Evolutionary conservation across 2,329 filamentous ascomycete species (phyloP), one percentile per base, ranked within the genome.

Genomic region (Cyphellophora europaea): DNA sequence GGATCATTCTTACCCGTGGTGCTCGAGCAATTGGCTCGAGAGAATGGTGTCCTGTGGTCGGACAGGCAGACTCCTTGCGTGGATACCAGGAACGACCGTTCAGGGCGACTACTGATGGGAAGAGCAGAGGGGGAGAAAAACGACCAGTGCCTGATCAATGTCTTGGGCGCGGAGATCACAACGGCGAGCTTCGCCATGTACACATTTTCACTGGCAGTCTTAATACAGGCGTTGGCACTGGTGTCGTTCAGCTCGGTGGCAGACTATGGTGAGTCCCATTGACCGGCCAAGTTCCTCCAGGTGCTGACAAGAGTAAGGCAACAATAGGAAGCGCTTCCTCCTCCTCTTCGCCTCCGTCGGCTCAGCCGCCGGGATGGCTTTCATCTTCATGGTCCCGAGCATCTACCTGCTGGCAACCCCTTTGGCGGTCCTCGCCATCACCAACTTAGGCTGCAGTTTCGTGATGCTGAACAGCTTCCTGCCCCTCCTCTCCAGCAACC

Each of bases 171-270:
- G 45, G 76, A 87, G 50, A 77, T 93, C 62, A 93, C 91, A 58
- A 93, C 86, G 1, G 84, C 86, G 25, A 87, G 81, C 56, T 93
- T 93, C 56, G 85, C 83, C 55, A 91, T 93, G 85, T 93, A 93
- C 61, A 93, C 86, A 1, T 94, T 95, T 58, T 91, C 85, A 42
- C 67, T 89, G 51, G 89, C 83, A 51, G 88, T 95, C 2, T 61
- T 93, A 6, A 58, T 94, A 11, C 88, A 95, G 58, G 84, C 86
- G 2, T 60, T 94, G 30, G 67, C 93, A 11, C 85, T 95, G 30
- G 82, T 95, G 42, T 93, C 85, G 10, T 57, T 56, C 41, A 59
- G 57, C 33, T 55, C 57, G 1, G 35, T 60, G 32, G 88, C 88
- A 32, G 88, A 95, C 57, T 87, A 94, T 57, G 88, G 88, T 51